Base-by-base conservation (phyloP, 805 yeast genomes). In the Blastobotrys parvus region DNA sequence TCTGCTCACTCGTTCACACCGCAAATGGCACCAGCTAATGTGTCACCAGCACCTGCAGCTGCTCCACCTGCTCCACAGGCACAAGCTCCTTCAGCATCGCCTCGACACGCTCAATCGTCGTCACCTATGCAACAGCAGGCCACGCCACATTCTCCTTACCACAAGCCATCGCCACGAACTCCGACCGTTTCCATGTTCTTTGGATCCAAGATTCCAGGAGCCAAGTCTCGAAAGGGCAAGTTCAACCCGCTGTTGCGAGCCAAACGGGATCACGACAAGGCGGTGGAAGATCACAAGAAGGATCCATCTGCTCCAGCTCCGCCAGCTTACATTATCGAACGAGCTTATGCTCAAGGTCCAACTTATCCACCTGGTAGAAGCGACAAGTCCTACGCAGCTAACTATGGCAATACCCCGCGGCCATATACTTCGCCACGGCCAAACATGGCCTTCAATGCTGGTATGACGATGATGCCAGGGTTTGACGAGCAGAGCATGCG, bases 291-390 rank as follows among this genome's bases (percentile, higher is more conserved):
- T 22, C 16, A 29, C 16, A 27, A 38, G 27, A 17, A 21, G 6
- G 45, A 33, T 17, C 25, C 35, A 15, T 18, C 42, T 8, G 25
- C 23, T 22, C 30, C 19, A 19, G 31, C 38, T 3, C 23, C 31
- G 15, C 15, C 18, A 15, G 11, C 46, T 13, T 45, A 47, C 31
- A 21, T 27, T 13, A 67, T 80, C 47, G 88, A 80, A 51, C 76
- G 69, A 52, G 78, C 92, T 4, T 85, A 74, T 59, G 69, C 70
- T 33, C 80, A 90, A 0, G 80, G 85, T 7, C 94, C 94, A 41
- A 80, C 89, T 0, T 84, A 94, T 94, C 68, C 70, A 18, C 64
- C 72, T 38, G 76, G 78, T 2, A 61, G 72, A 19, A 82, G 76
- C 35, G 78, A 74, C 45, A 41, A 39, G 25, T 68, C 81, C 1